Base-by-base conservation (phyloP, 495 filamentous ascomycete species). In the Trypethelium eluteriae region DNA sequence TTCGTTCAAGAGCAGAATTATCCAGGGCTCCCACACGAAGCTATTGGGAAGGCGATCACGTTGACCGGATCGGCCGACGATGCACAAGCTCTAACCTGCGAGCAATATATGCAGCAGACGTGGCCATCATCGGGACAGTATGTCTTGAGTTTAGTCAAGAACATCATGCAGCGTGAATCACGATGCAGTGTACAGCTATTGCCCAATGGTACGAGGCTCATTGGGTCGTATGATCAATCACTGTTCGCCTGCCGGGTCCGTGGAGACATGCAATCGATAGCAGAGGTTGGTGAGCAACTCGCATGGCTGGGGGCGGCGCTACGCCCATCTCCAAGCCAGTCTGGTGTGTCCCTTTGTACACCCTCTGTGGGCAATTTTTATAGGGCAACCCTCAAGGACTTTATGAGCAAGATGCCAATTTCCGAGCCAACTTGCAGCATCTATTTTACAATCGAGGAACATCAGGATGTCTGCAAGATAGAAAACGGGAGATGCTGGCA, bases 401-500 rank as follows among this genome's bases (percentile, higher is more conserved):
- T 0, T 25, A 25, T 25, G 25, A 25, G 25, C 25, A 1, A 1
- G 25, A 32, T 68, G 35, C n/a, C 39, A 39, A 64, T 10, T 12
- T 1, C 25, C 38, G 62, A 32, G 18, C 38, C 38, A 12, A 16
- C 1, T 1, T 38, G 38, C 38, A 39, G 41, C 38, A 64, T 64
- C 32, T 10, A 39, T 11, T 64, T 47, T 38, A 59, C 34, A 3
- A 38, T 9, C 2, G 36, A 53, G 34, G 47, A 59, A 53, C 49
- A 9, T n/a, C 12, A 9, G 11, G n/a, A 9, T 5, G 44, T 16
- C 35, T 38, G 16, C n/a, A 53, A 34, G 34, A 35, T 35, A 11
- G 5, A 50, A 41, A 46, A 70, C 59, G 78, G 78, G 0, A 64
- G 75, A 35, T 80, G 78, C 66, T 80, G 78, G 77, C 73, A 75